Conservation (phyloP, 495 filamentous ascomycete species). For the Corynascus novoguineensis region DNA sequence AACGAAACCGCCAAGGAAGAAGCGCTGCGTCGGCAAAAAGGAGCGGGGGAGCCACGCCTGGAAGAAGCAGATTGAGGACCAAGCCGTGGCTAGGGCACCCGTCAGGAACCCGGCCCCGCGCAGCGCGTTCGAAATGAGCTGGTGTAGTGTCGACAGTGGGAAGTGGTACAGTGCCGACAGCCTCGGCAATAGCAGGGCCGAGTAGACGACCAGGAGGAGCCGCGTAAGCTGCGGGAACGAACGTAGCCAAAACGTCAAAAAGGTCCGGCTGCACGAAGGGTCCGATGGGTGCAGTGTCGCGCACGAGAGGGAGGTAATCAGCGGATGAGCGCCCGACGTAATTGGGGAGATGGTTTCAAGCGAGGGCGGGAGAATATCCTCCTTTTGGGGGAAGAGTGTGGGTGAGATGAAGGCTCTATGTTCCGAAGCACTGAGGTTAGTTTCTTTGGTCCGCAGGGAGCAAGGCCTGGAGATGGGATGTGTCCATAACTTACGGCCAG, state of each 20-base stretch:
- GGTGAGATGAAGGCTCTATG: conserved; percentile 65
- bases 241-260: conserved; percentile 73
- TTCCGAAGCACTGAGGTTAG: conserved; percentile 33
- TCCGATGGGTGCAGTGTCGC: conserved; percentile 85
- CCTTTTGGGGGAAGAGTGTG: conserved; percentile 70
- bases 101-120: conserved; percentile 69
- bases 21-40: conserved; percentile 72
- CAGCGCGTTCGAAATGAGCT: conserved; percentile 56
- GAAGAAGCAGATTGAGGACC: conserved; percentile 85
- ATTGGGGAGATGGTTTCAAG: conserved; percentile 69
- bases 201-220: conserved; percentile 65
- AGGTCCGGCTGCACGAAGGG: conserved; percentile 80
- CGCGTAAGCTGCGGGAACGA: conserved; percentile 74
- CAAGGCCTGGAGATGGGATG: neutral
- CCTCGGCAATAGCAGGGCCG: conserved; percentile 59
- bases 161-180: conserved; percentile 59
- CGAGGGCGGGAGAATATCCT: conserved; percentile 56
- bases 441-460: neutral
- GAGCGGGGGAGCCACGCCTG: conserved; percentile 67
- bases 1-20: conserved; percentile 80
- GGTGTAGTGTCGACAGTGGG: conserved; percentile 60
- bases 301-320: conserved; percentile 76
- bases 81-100: conserved; percentile 69
- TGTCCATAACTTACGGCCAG: conserved; percentile 77
- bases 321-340: conserved; percentile 75